Evolutionary conservation across 169 alveolate genomes (phyloP).

Genomic region (Amoebophrya sp.): DNA sequence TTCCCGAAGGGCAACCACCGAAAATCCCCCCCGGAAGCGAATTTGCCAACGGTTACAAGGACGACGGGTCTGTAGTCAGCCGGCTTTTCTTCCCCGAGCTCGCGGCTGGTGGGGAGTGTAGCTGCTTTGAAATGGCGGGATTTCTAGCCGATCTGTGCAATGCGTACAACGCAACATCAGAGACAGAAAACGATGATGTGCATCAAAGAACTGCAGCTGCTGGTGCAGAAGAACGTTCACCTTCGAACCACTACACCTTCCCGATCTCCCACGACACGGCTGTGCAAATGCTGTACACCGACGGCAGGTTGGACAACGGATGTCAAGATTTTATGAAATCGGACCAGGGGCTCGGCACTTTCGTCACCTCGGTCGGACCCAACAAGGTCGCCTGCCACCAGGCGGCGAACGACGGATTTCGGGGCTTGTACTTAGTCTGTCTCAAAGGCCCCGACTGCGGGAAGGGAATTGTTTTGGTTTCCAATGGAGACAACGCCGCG

Average conservation of each 20-base stretch:
- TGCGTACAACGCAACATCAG: not conserved
- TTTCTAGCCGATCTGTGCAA: not conserved
- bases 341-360: not conserved
- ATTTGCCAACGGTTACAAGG: too few relatives aligned
- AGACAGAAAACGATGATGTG: not conserved
- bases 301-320: not conserved
- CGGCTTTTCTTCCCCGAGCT: not conserved
- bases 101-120: not conserved
- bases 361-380: conserved; percentile 14
- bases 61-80: too few relatives aligned
- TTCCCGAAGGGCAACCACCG: too few relatives aligned
- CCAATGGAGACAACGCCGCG: conserved; percentile 24
- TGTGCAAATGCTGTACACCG: not conserved
- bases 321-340: not conserved
- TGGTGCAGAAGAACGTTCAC: too few relatives aligned
- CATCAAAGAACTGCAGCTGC: too few relatives aligned
- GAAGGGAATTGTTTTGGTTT: not conserved
- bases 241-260: not conserved
- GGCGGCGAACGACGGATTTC: conserved; percentile 33
- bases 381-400: conserved; percentile 23
- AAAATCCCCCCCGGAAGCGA: too few relatives aligned
- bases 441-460: conserved; percentile 17
- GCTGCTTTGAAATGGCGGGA: not conserved
- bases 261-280: not conserved
- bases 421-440: conserved; percentile 8